Percentiles rank a stretch among this genome's conserved stretches.
Evolutionary conservation across 441 rosid genomes (phyloP).

Genomic region (Adansonia gregorii): DNA sequence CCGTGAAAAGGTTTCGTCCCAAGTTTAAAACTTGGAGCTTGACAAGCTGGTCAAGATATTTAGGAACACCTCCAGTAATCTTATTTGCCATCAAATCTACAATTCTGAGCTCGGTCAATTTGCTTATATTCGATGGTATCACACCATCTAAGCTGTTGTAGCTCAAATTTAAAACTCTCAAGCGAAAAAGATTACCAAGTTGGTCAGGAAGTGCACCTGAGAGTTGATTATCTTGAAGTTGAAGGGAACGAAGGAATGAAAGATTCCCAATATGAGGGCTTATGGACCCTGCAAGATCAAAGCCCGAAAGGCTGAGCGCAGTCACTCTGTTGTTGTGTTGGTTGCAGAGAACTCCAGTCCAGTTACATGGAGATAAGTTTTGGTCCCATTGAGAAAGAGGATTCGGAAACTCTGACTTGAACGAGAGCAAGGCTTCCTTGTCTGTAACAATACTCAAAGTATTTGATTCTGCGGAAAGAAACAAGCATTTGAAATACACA

Average conservation of each 20-base stretch:
- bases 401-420: slow-evolving; percentile 37
- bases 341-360: slow-evolving; percentile 56
- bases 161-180: slow-evolving; percentile 49
- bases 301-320: slow-evolving; percentile 36
- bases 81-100: slow-evolving; percentile 49
- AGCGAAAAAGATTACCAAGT: slow-evolving; percentile 43
- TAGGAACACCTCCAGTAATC: slow-evolving; percentile 50
- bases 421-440: slow-evolving; percentile 45
- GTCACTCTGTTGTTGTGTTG: slow-evolving; percentile 34
- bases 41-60: slow-evolving; percentile 36
- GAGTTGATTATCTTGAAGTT: slow-evolving; percentile 51
- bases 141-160: slow-evolving; percentile 42
- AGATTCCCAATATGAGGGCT: slow-evolving; percentile 54
- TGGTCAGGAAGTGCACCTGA: slow-evolving; percentile 44
- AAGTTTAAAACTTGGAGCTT: slow-evolving; percentile 45
- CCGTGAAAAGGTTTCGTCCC: slow-evolving; percentile 44
- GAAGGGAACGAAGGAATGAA: slow-evolving; percentile 47
- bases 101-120: slow-evolving; percentile 32
- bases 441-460: slow-evolving; percentile 42
- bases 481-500: slow-evolving; percentile 12
- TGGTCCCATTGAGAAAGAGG: slow-evolving; percentile 46
- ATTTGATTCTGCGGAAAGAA: slow-evolving; percentile 23
- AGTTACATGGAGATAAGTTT: slow-evolving; percentile 48
- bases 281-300: slow-evolving; percentile 42
- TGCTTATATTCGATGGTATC: slow-evolving; percentile 44